Base-by-base conservation (phyloP, 441 rosid species). In the Euphorbia schlechtendalii region DNA sequence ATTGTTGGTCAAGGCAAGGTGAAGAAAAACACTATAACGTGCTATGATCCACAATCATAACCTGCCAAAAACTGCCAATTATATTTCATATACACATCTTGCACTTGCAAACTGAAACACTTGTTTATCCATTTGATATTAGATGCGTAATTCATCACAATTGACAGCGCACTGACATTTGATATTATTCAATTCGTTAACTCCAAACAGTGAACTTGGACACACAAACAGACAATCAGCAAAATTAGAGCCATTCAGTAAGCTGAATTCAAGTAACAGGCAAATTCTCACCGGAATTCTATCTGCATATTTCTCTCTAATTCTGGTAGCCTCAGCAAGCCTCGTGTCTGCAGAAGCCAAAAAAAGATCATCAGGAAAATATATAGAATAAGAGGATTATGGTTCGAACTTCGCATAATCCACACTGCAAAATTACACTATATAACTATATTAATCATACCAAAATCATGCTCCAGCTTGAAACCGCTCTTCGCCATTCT, bases 401-500 rank as follows among this genome's bases (percentile, higher is more conserved):
- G 67, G 8, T 32, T 32, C 34, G 34, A 3, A 32, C 34, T 15
- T 53, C 27, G 13, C 4, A 48, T 9, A 63, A 28, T n/a, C 0
- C 20, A 13, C 27, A n/a, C 40, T 20, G n/a, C 30, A 40, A 59
- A 38, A 36, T 20, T 38, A 38, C n/a, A 41, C 63, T 7, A 25
- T n/a, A 61, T 0, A 59, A 49, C 61, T 36, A 68, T 20, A 17
- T 54, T 14, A 17, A 14, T 67, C 80, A 28, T 67, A 88, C 97
- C 89, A 46, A 82, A 86, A 46, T 86, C 96, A 58, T 90, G 89
- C 68, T 88, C 86, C 11, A 77, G 68, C 88, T 90, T 90, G 85
- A 87, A 90, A 76, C 77, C 59, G 73, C 89, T 82, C 68, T 77
- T 86, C 18, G 74, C 67, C 97, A 90, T 88, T 53, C 66, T 46